These are phyloP conservation scores for Byssothecium circinans DNA, from an alignment of 2,329 filamentous ascomycete species.

Conservation along the genomic window DNA sequence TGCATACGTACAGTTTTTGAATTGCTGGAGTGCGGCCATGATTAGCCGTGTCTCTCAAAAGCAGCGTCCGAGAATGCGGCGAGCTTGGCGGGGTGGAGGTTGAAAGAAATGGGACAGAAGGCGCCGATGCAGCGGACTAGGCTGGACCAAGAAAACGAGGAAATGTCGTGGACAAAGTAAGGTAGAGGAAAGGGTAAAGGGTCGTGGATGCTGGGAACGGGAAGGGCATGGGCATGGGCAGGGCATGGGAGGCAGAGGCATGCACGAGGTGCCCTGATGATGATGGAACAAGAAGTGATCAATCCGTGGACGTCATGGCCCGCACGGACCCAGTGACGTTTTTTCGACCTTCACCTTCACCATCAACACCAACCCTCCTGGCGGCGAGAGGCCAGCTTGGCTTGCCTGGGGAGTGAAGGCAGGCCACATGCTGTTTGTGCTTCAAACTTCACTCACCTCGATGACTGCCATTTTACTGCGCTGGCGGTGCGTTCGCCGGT, in stretches of 20 bases:
- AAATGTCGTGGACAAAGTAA: too few species aligned
- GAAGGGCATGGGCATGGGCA: too few species aligned
- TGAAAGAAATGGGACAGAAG: constrained; percentile 11
- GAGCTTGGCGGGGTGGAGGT: constrained; percentile 22
- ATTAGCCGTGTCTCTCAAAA: constrained; percentile 20
- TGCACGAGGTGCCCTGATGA: constrained; percentile 24
- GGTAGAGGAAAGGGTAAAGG: too few species aligned
- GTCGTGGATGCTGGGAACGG: too few species aligned
- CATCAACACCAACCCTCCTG: constrained; percentile 7
- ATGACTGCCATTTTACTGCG: constrained; percentile 35
- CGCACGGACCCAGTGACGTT: constrained; percentile 16
- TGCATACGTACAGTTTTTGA: constrained; percentile 70
- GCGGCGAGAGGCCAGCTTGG: too few species aligned
- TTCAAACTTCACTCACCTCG: constrained; percentile 29
- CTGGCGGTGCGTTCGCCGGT: constrained; percentile 2
- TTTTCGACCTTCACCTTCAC: constrained; percentile 28
- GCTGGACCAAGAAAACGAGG: constrained; percentile 6
- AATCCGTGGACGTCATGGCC: background rate
- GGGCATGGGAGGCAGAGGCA: too few species aligned
- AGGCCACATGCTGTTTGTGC: background rate
- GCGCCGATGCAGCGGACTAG: background rate
- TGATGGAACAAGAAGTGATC: constrained; percentile 18
- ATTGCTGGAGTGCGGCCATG: constrained; percentile 82
- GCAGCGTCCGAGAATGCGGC: background rate
- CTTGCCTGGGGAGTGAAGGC: background rate